Base-by-base conservation (phyloP, 495 filamentous ascomycete genomes). In the Hypoxylon lenormandii region DNA sequence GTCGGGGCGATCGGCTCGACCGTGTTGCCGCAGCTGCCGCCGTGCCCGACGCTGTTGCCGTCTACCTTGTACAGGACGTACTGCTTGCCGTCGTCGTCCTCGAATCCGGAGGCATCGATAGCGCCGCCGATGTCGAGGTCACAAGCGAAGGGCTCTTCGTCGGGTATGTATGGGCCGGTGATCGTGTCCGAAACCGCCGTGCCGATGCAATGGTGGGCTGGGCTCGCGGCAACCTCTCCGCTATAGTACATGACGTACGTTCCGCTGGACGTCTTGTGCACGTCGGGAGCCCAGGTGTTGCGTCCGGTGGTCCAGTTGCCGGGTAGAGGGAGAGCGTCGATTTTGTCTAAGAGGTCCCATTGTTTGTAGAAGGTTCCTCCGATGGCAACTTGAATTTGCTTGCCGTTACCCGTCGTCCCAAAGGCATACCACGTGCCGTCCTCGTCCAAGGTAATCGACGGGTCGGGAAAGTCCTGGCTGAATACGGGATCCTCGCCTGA, bases 31-130 rank as follows among this genome's bases (percentile, higher is more conserved):
- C 88, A 89, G 62, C 79, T 72, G 4, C 84, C 86, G 23, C 87
- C 86, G 48, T 84, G 69, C 13, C 87, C 86, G 33, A 87, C 62
- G 64, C 80, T 81, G 64, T 87, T 89, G 21, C 88, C 88, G 72
- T 90, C 85, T 5, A 90, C 78, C 66, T 90, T 90, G 78, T 86
- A 90, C 1, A 86, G 70, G 5, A 89, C 80, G 55, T 87, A 89
- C 6, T 81, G 78, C n/a, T 70, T 80, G 37, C 85, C 83, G 47
- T 85, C 83, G 0, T 49, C 61, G 64, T 89, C 85, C 11, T 69
- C 43, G 72, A 87, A 89, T 0, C 83, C 85, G 0, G 81, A 69
- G 10, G 87, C 72, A 54, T 90, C 87, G 71, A 90, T 89, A 1
- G 87, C 81, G 3, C 87, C 87, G 46, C 87, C 86, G 51, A 79